Conservation (phyloP, 441 rosid genomes). For the Viola pubescens region DNA sequence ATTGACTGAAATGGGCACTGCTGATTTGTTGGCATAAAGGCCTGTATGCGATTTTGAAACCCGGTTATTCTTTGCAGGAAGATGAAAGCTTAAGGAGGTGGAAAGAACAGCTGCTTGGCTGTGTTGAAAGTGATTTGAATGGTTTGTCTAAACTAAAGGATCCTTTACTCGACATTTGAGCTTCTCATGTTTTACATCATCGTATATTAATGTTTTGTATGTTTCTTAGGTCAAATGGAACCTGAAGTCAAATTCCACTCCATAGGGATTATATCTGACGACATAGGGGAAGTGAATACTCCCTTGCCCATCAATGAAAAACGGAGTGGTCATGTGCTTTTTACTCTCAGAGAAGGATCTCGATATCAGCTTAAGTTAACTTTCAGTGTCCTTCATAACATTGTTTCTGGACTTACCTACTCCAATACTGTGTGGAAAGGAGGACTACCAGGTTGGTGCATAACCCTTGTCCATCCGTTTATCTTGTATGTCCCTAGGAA, state of each 20-base stretch:
- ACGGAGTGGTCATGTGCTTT: slow-evolving; percentile 22
- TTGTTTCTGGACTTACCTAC: slow-evolving; percentile 80
- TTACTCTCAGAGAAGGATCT: slow-evolving; percentile 47
- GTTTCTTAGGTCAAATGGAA: slow-evolving; percentile 38
- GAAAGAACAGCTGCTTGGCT: slow-evolving; percentile 55
- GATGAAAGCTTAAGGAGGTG: slow-evolving; percentile 61
- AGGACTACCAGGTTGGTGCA: slow-evolving; percentile 50
- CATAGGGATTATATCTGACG: slow-evolving; percentile 43
- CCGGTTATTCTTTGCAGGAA: slow-evolving; percentile 31
- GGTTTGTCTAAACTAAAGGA: slow-evolving; percentile 21
- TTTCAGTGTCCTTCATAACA: slow-evolving; percentile 63
- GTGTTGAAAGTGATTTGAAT: slow-evolving; percentile 36
- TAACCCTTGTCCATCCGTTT: slow-evolving; percentile 7
- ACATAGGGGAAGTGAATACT: slow-evolving; percentile 33
- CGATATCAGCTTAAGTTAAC: slow-evolving; percentile 41
- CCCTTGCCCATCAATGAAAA: slow-evolving; percentile 32
- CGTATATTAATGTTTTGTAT: background rate
- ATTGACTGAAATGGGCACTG: too few species aligned
- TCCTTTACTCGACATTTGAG: background rate
- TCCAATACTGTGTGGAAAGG: slow-evolving; percentile 74
- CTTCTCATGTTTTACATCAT: background rate
- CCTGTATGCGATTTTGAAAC: background rate
- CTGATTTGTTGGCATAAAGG: background rate
- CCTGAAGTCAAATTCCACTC: slow-evolving; percentile 51
- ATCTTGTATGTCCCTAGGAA: background rate